Base-by-base conservation (phyloP, 2,329 filamentous ascomycete genomes). In the Seiridium unicorne region DNA sequence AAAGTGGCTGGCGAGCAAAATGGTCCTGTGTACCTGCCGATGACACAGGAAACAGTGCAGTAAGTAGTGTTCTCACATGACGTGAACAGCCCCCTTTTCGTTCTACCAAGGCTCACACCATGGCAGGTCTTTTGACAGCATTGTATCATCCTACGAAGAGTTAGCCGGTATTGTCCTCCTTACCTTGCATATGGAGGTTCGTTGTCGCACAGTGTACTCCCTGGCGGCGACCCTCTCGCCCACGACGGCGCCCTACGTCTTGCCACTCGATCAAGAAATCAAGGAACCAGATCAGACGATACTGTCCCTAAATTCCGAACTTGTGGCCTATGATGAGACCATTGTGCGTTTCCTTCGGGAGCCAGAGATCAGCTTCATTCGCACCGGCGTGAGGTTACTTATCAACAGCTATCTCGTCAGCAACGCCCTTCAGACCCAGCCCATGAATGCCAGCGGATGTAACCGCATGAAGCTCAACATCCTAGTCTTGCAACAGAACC, bases 401-500 rank as follows among this genome's bases (percentile, higher is more conserved):
- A 89, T 95, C 66, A 93, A 96, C 72, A 81, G 82, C 7, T 91
- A 90, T 70, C 86, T 98, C 3, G 86, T 97, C 44, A 80, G 87
- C 62, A 90, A 90, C 63, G 86, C 88, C 1, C 79, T 82, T 18
- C 84, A 85, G 70, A 90, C 94, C 49, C 87, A 88, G 55, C 88
- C 89, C 6, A 94, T 99, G 88, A 97, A 99, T 73, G 79, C 77
- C 44, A 86, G 90, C 67, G 95, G 95, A 47, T 91, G 89, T 61
- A 87, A 88, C n/a, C 86, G 93, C 44, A 93, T 99, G 86, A 89
- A 93, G 73, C 86, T 98, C 69, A 97, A 99, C 73, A 92, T 97
- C 54, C 83, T 97, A 32, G 95, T 99, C 46, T 80, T 99, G 56
- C 94, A 98, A 76, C 95, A 99, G 73, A 97, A 97, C 69, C 85